Percentiles rank a stretch among this genome's conserved stretches.
Conservation (phyloP, 768 basidiomycete species). For the Mycena venus region DNA sequence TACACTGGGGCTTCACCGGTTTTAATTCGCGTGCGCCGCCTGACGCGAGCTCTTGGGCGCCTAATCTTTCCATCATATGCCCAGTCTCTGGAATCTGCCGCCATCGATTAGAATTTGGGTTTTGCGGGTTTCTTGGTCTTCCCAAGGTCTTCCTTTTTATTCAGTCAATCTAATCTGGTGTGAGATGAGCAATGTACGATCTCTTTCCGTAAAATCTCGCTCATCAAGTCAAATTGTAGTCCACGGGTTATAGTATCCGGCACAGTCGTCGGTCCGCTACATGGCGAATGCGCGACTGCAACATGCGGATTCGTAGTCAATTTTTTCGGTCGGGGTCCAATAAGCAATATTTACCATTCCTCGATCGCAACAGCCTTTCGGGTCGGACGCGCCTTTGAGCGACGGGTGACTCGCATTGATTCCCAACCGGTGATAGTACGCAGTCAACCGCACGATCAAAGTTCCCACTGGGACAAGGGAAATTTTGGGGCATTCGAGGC, state of each 20-base stretch:
- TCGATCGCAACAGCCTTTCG: constrained; percentile 23
- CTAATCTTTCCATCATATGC: neutral
- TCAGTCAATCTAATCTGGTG: constrained; percentile 7
- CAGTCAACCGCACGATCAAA: too few species aligned
- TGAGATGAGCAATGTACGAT: neutral
- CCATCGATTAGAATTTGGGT: constrained; percentile 26
- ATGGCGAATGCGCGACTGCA: constrained; percentile 17
- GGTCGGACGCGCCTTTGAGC: neutral
- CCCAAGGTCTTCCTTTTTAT: neutral
- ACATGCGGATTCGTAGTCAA: constrained; percentile 22
- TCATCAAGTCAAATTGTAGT: neutral
- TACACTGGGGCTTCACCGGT: too few species aligned
- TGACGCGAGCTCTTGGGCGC: too few species aligned
- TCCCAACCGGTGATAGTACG: constrained; percentile 9
- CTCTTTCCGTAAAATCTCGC: neutral
- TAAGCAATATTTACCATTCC: neutral
- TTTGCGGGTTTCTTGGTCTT: neutral
- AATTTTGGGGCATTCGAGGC: neutral
- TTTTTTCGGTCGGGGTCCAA: constrained; percentile 1
- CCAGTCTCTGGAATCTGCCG: constrained; percentile 22
- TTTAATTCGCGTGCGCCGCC: neutral
- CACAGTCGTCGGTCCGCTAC: constrained; percentile 4
- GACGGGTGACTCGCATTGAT: constrained; percentile 13
- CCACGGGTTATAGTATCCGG: constrained; percentile 10
- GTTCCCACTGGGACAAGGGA: constrained; percentile 9